These are phyloP conservation scores for Neurospora sp. DNA, from an alignment of 495 filamentous ascomycete genomes.

Conservation along the genomic window DNA sequence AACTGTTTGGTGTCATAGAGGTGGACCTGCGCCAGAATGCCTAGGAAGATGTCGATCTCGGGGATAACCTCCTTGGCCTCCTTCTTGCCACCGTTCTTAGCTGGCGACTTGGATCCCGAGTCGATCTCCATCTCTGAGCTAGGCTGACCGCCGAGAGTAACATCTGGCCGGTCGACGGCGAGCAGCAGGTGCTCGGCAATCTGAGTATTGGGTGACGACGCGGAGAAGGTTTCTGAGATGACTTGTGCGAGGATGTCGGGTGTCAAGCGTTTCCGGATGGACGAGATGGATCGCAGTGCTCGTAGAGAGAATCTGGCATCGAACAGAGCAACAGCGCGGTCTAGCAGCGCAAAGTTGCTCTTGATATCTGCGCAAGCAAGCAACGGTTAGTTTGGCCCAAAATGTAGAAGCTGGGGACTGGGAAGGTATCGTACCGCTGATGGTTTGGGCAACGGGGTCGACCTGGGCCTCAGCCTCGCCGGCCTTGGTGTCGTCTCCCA, in stretches of 20 bases:
- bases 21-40: constrained; percentile 80
- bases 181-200: constrained; percentile 59
- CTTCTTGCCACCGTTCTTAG: constrained; percentile 44
- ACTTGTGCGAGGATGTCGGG: constrained; percentile 70
- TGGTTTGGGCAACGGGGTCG: constrained; percentile 54
- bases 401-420: background rate
- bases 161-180: constrained; percentile 53
- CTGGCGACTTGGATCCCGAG: constrained; percentile 28
- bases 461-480: constrained; percentile 48
- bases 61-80: constrained; percentile 67
- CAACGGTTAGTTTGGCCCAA: constrained; percentile 3
- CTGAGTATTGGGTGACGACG: constrained; percentile 42
- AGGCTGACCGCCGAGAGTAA: constrained; percentile 43
- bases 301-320: constrained; percentile 90
- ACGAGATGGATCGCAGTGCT: constrained; percentile 88
- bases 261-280: constrained; percentile 81
- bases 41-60: constrained; percentile 86
- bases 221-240: constrained; percentile 67
- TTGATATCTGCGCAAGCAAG: constrained; percentile 62
- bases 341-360: constrained; percentile 80
- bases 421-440: constrained; percentile 33
- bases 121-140: constrained; percentile 67
- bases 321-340: constrained; percentile 85
- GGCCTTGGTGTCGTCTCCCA: constrained; percentile 54
- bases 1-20: constrained; percentile 75